Evolutionary conservation across 2,329 filamentous ascomycete genomes (phyloP), one percentile per base, ranked within the genome.

Genomic region (Allantophomopsis lycopodina): DNA sequence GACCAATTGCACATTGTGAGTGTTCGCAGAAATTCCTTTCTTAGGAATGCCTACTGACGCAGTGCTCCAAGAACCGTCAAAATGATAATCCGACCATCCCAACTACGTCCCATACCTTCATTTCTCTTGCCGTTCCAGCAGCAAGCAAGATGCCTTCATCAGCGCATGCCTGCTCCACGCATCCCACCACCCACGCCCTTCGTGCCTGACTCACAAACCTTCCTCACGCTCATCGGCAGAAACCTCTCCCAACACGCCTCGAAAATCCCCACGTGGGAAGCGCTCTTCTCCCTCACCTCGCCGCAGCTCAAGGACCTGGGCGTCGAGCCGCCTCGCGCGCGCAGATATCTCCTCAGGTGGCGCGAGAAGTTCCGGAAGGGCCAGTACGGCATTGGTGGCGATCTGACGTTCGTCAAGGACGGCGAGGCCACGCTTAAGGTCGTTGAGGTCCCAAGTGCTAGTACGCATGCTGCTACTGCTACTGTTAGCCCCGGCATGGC

Each of bases 221-320:
- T 98, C 61, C 79, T 96, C 46, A 85, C 74, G 30, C 69, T 95
- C 43, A 95, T 96, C 61, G 91, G 91, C 50, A 88, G 91, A 46
- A 79, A 79, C 51, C 76, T 95, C 52, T 78, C 73, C 54, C 76
- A 82, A 55, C 85, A 95, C 65, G 74, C 82, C 37, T 69, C 75
- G 61, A 96, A 96, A 61, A 85, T 98, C 51, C 77, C 83, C 2
- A 80, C 82, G 10, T 96, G 91, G 91, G 82, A 91, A 39, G 75
- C 84, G 5, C 76, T 98, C 35, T 96, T 96, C 70, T 79, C 79
- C 35, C 69, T 91, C 47, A 79, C 76, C 16, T 86, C 84, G 14
- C 59, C 69, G 35, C 79, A 96, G 61, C 69, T 98, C 48, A 77
- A 79, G 48, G 79, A 89, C 50, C 69, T 91, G 14, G 89, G 91